phyloP scores from a whole-genome alignment of 2,329 filamentous ascomycete species.

The Colletotrichum abscissum region DNA sequence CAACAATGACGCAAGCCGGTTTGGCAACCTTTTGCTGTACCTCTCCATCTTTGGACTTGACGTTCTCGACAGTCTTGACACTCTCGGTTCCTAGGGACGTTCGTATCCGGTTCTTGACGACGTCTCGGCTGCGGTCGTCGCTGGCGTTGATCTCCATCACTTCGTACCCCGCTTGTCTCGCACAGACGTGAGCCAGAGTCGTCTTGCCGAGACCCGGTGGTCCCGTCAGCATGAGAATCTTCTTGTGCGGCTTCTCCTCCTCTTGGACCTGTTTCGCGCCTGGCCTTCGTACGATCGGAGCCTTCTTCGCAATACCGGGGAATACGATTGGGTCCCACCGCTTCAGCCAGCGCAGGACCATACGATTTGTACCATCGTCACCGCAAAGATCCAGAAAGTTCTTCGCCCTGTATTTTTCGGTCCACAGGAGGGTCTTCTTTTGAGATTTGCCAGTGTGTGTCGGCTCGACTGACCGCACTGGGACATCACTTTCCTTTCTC shows the following conservation, averaged over 20 bases:
- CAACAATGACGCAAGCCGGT: constrained; percentile 92
- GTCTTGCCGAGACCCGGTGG: constrained; percentile 96
- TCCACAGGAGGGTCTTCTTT: constrained; percentile 80
- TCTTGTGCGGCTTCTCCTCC: constrained; percentile 82
- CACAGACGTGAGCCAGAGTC: constrained; percentile 95
- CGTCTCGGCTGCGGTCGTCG: constrained; percentile 89
- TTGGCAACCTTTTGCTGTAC: constrained; percentile 77
- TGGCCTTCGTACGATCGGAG: constrained; percentile 55
- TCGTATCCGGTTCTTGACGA: constrained; percentile 90
- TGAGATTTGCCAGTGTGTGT: constrained; percentile 48
- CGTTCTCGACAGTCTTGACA: constrained; percentile 80
- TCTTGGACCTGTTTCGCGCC: constrained; percentile 54
- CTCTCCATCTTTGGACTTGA: constrained; percentile 60
- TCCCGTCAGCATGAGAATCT: constrained; percentile 90
- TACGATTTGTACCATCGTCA: constrained; percentile 91
- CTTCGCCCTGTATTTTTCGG: constrained; percentile 93
- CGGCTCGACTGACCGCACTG: constrained; percentile 57
- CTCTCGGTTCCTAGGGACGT: constrained; percentile 95
- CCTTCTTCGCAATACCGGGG: constrained; percentile 75
- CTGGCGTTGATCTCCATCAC: constrained; percentile 98
- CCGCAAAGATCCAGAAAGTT: constrained; percentile 95
- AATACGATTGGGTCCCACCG: constrained; percentile 95
- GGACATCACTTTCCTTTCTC: constrained; percentile 42
- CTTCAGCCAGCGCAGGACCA: constrained; percentile 93
- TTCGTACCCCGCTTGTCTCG: constrained; percentile 94